Base-by-base conservation (phyloP, 2,329 filamentous ascomycete species). In the Fusarium anthophilum region DNA sequence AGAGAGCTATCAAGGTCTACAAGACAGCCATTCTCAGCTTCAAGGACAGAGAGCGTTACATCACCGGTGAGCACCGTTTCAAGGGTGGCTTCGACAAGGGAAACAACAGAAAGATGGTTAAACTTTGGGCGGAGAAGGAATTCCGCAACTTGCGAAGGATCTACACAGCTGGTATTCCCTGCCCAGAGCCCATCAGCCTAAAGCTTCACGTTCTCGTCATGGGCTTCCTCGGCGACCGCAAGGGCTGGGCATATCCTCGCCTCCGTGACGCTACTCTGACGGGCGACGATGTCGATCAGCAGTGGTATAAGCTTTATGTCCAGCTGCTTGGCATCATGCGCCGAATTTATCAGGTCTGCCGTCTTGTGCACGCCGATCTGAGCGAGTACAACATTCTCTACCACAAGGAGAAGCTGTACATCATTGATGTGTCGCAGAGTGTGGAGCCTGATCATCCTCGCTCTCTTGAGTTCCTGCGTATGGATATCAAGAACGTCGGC, bases 331-430 rank as follows among this genome's bases (percentile, higher is more conserved):
- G 92, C 26, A 91, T 97, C 79, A 98, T 99, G 94, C 92, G 95
- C 60, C 91, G 91, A 66, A 92, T 99, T 87, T 98, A 98, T 84
- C 95, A 98, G 81, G 91, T 92, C 45, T 99, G 96, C 83, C 91
- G 89, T 61, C 91, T 99, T 13, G 96, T 99, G 2, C 96, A 99
- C 81, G 96, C 95, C 56, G 96, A 99, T 89, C 82, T 99, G 81
- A 97, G 94, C 86, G 96, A 99, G 87, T 99, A 99, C 89, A 99
- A 99, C 80, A 90, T 98, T 59, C 88, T 99, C 26, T 99, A 97
- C 85, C 89, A 98, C 85, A 88, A 94, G 64, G 87, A 90, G 66
- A 91, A 90, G 77, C 90, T 98, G 2, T 98, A 94, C 86, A 93
- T 99, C 79, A 99, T 99, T 82, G 96, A 99, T 83, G 96, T 99